Evolutionary conservation across 345 rosid species (phyloP).

Genomic region (Rhodamnia argentea): DNA sequence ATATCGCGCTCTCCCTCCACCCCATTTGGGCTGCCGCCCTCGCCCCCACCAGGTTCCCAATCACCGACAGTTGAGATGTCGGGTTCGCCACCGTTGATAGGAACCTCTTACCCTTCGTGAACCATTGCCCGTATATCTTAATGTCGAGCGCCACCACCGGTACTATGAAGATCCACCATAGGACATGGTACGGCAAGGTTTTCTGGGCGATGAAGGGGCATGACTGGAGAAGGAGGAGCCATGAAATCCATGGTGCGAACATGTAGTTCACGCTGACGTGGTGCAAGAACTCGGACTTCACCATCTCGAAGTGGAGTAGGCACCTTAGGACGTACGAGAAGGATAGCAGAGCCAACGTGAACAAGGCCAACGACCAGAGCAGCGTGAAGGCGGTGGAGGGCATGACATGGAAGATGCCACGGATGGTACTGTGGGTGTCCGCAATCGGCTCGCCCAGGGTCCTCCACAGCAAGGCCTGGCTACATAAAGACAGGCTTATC

Average conservation of each 20-base stretch:
- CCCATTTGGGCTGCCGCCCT: constrained; percentile 16
- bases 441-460: constrained; percentile 16
- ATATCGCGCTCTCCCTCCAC: constrained; percentile 16
- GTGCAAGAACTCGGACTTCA: constrained; percentile 43
- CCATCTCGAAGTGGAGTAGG: constrained; percentile 21
- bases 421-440: constrained; percentile 7
- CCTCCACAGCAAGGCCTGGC: constrained; percentile 51
- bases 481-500: constrained; percentile 39
- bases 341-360: constrained; percentile 23
- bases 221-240: constrained; percentile 24
- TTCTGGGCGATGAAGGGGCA: constrained; percentile 12
- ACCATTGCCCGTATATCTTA: constrained; percentile 26
- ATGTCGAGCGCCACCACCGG: constrained; percentile 19
- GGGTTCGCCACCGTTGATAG: constrained; percentile 19
- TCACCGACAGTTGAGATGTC: constrained; percentile 24
- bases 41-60: constrained; percentile 21
- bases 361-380: constrained; percentile 34
- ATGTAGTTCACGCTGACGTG: constrained; percentile 19
- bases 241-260: constrained; percentile 21
- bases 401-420: constrained; percentile 10
- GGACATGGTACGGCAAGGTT: background rate
- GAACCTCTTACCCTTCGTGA: constrained; percentile 25
- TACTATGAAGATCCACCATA: constrained; percentile 17
- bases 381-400: constrained; percentile 30
- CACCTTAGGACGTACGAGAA: constrained; percentile 27